phyloP scores from a whole-genome alignment of 2,329 filamentous ascomycete genomes.

The Fusarium protoensiforme region DNA sequence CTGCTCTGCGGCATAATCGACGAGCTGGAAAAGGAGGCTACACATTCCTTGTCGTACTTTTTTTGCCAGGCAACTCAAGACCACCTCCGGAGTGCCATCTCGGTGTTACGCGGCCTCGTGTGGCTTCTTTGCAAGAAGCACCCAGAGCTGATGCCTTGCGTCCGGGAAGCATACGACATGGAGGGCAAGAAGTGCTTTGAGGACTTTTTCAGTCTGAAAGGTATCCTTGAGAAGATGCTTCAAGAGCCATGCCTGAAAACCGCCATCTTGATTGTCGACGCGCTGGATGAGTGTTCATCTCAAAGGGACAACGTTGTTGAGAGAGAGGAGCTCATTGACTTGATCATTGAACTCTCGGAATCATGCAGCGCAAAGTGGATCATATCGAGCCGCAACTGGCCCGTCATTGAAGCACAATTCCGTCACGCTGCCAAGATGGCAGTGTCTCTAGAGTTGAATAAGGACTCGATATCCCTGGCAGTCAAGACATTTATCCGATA shows the following conservation, averaged over 20 bases:
- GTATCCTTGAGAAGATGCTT: conserved; percentile 54
- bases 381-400: conserved; percentile 53
- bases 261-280: conserved; percentile 56
- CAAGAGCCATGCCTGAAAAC: conserved; percentile 1
- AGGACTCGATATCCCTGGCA: conserved; percentile 45
- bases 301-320: conserved; percentile 1
- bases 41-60: conserved; percentile 43
- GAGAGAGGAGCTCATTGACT: conserved; percentile 46
- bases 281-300: conserved; percentile 57
- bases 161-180: conserved; percentile 48
- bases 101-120: conserved; percentile 57
- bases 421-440: conserved; percentile 46
- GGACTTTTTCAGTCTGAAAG: conserved; percentile 49
- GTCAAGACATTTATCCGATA: conserved; percentile 49
- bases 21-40: conserved; percentile 9
- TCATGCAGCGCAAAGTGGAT: conserved; percentile 51
- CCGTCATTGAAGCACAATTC: conserved; percentile 49
- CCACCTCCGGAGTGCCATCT: conserved; percentile 50
- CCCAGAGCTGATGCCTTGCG: conserved; percentile 47
- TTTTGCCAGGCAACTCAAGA: conserved; percentile 58
- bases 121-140: conserved; percentile 52
- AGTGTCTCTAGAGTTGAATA: conserved; percentile 52
- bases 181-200: conserved; percentile 52
- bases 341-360: conserved; percentile 11
- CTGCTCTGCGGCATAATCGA: conserved; percentile 47